Evolutionary conservation across 163 green algal species (phyloP), one percentile per base, ranked within the genome.

Genomic region (Scenedesmus sp.): DNA sequence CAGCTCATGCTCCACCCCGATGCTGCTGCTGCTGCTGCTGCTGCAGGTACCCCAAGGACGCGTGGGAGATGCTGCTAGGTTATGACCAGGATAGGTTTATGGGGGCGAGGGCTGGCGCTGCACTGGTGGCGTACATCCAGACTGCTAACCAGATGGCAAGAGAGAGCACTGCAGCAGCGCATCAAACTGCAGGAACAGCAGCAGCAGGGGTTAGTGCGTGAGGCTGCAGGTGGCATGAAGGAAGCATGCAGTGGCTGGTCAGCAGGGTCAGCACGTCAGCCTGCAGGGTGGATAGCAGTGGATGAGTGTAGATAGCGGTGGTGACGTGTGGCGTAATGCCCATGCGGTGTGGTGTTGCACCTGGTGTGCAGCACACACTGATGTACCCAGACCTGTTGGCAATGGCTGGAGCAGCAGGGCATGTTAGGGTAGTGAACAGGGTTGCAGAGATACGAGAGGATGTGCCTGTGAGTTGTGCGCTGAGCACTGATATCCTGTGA

Each of bases 61-160:
- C 92, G 0, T 95, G 94, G 93, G 92, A 96, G 94, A 74, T 96
- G 91, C 62, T 96, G 88, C 89, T 90, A 86, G 95, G 95, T 3
- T 96, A 96, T 82, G 93, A 93, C 3, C 93, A 95, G 76, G 85
- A 93, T 13, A 18, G 34, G 4, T 93, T 94, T 62, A 94, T 96
- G 93, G 92, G 93, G 4, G 82, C 57, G 0, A 88, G 94, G 0
- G 95, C 95, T 6, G 94, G 91, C 26, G 83, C 74, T 23, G 94
- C 93, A 12, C 56, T 96, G 18, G 85, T 95, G 34, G 57, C 74
- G 9, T 89, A 96, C 59, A 92, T 96, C 26, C 76, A 88, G 26
- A 87, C 87, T 15, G 92, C 94, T 23, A 90, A 94, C 9, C 8
- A 46, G 20, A 62, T 86, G 81, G 77, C 77, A 16, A 12, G 77